These are phyloP conservation scores for Peribolospora kevripleyi DNA, from an alignment of 768 basidiomycete species.

Conservation along the genomic window DNA sequence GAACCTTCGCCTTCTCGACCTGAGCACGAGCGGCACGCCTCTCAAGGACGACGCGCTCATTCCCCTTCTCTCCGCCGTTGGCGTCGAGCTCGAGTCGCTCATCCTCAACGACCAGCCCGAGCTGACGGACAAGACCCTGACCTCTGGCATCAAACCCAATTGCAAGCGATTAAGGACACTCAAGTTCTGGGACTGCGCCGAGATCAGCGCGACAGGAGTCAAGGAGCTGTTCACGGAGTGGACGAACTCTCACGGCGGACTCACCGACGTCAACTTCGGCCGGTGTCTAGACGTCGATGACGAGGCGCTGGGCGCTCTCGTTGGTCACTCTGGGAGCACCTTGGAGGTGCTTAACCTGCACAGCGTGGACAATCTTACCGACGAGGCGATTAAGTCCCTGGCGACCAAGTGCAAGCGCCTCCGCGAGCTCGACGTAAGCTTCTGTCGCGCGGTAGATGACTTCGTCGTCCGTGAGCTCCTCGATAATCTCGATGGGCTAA, in stretches of 20 bases:
- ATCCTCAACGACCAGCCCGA: slow-evolving; percentile 4
- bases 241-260: slow-evolving; percentile 15
- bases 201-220: slow-evolving; percentile 47
- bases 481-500: slow-evolving; percentile 13
- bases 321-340: slow-evolving; percentile 38
- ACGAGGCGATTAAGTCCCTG: slow-evolving; percentile 25
- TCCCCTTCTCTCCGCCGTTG: slow-evolving; percentile 7
- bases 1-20: slow-evolving; percentile 36
- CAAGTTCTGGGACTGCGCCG: slow-evolving; percentile 30
- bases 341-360: slow-evolving; percentile 47
- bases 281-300: slow-evolving; percentile 34
- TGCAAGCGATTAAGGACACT: slow-evolving; percentile 27
- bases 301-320: slow-evolving; percentile 34
- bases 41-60: slow-evolving; percentile 22
- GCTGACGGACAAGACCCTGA: background rate
- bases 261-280: slow-evolving; percentile 31
- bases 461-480: slow-evolving; percentile 51
- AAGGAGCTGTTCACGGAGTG: slow-evolving; percentile 41
- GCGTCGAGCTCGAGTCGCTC: slow-evolving; percentile 5
- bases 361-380: slow-evolving; percentile 40
- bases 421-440: slow-evolving; percentile 49
- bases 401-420: slow-evolving; percentile 23
- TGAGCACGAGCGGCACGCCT: slow-evolving; percentile 35
- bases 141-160: background rate
- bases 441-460: slow-evolving; percentile 61